Percentiles rank a stretch among this genome's conserved stretches.
These are phyloP conservation scores for Cyclotella choctawhatcheeana DNA, from an alignment of 108 stramenopile genomes.

Conservation along the genomic window DNA sequence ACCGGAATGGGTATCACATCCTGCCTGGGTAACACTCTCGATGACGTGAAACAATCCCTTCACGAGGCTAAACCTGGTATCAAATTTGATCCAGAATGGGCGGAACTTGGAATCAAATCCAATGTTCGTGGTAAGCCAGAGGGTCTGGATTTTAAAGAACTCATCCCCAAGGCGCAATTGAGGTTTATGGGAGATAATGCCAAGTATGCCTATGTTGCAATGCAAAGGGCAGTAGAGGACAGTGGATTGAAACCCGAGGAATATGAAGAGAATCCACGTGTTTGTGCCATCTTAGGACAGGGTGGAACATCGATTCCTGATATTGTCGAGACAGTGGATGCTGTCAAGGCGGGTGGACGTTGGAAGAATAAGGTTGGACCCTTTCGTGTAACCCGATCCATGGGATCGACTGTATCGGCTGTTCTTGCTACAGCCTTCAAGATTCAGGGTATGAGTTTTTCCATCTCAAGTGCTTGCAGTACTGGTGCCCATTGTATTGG, in stretches of 20 bases:
- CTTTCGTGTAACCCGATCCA: slow-evolving; percentile 92
- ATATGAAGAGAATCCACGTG: slow-evolving; percentile 88
- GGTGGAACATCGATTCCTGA: slow-evolving; percentile 92
- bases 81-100: slow-evolving; percentile 77
- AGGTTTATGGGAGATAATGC: slow-evolving; percentile 91
- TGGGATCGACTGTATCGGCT: slow-evolving; percentile 92
- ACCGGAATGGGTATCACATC: slow-evolving; percentile 94
- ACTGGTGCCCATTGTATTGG: slow-evolving; percentile 95
- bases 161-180: slow-evolving; percentile 85
- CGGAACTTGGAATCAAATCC: slow-evolving; percentile 87
- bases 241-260: slow-evolving; percentile 80
- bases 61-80: slow-evolving; percentile 72
- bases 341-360: slow-evolving; percentile 80
- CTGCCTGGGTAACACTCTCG: slow-evolving; percentile 91
- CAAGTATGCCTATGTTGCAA: slow-evolving; percentile 89
- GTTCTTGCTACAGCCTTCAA: slow-evolving; percentile 92
- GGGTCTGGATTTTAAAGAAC: slow-evolving; percentile 80
- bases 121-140: slow-evolving; percentile 81
- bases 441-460: slow-evolving; percentile 87
- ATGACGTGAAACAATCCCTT: slow-evolving; percentile 84
- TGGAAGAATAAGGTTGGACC: slow-evolving; percentile 97
- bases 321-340: slow-evolving; percentile 90
- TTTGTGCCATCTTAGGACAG: slow-evolving; percentile 91
- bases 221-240: slow-evolving; percentile 86
- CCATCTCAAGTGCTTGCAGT: slow-evolving; percentile 89